Evolutionary conservation across 2,329 filamentous ascomycete genomes (phyloP).

Genomic region (Albifimbria verrucaria): DNA sequence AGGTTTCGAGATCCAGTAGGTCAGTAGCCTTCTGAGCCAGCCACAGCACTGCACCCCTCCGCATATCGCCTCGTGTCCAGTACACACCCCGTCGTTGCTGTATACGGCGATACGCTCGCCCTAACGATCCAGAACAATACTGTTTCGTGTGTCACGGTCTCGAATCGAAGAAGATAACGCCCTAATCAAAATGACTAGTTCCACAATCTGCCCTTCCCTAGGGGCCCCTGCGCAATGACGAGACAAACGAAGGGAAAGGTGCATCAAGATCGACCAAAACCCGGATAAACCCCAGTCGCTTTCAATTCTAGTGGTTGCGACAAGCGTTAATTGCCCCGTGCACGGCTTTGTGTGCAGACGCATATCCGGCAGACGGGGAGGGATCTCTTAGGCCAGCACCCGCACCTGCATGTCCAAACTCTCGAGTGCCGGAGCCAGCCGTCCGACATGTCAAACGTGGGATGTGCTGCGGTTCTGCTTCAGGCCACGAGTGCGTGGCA

Average conservation of each 20-base stretch:
- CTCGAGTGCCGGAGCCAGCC: background rate
- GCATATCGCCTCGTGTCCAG: background rate
- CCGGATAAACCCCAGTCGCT: background rate
- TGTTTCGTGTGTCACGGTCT: too few species aligned
- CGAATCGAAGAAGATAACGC: too few species aligned
- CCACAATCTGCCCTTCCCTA: background rate
- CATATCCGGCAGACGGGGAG: background rate
- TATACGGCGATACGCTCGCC: background rate
- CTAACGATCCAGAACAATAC: too few species aligned
- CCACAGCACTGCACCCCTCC: background rate
- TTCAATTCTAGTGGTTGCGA: too few species aligned
- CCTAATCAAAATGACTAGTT: too few species aligned
- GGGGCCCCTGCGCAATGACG: background rate
- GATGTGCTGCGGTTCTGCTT: background rate
- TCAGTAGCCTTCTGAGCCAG: background rate
- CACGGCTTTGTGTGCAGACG: background rate
- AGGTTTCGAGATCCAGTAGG: background rate
- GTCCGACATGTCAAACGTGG: background rate
- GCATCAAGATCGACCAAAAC: background rate
- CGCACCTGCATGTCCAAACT: too few species aligned
- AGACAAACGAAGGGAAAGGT: background rate
- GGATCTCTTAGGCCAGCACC: too few species aligned
- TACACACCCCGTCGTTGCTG: background rate
- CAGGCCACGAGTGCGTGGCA: background rate
- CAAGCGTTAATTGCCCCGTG: background rate